Evolutionary conservation across 2,329 filamentous ascomycete species (phyloP), one percentile per base, ranked within the genome.

Genomic region (Sordariomycetes sp.): DNA sequence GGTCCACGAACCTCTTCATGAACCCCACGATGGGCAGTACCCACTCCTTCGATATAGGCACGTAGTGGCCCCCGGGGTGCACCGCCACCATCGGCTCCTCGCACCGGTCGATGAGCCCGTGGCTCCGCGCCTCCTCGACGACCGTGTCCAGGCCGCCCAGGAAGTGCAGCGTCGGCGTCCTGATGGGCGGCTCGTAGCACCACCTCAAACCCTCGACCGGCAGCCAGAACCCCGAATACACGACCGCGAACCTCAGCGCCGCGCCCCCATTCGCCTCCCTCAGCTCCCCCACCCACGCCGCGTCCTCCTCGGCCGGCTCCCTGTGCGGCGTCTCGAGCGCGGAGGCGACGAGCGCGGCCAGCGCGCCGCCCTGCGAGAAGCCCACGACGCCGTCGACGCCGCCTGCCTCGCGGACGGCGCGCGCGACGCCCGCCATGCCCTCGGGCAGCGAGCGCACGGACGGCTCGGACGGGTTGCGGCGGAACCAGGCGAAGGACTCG

Each of bases 21-120:
- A 92, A 96, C 0, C 79, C 83, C 4, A 87, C 85, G 62, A 95
- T 72, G 35, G 87, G 87, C 76, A 87, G 86, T 22, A 87, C 83
- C 80, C 88, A 94, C 64, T 91, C 87, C 74, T 88, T 90, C 64
- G 86, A 83, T 60, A 90, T 85, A 0, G 93, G 93, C 66, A 97
- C 81, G 67, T 96, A 91, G 70, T 97, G 93, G 0, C 92, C 92
- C 8, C 93, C 93, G 1, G 93, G 92, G 71, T 96, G 90, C 65
- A 87, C 80, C 64, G 83, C 67, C 62, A 82, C 76, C 67, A 76
- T 53, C 0, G 78, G 75, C 62, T 77, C 77, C 62, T 69, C 79
- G 69, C 81, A 91, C 60, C 74, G 77, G 25, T 90, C 84, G 2
- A 88, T 78, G 59, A 97, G 72, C 24, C 76, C 80, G 65, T 81